Base-by-base conservation (phyloP, 1,284 basidiomycete genomes). In the Cystobasidium sp. region DNA sequence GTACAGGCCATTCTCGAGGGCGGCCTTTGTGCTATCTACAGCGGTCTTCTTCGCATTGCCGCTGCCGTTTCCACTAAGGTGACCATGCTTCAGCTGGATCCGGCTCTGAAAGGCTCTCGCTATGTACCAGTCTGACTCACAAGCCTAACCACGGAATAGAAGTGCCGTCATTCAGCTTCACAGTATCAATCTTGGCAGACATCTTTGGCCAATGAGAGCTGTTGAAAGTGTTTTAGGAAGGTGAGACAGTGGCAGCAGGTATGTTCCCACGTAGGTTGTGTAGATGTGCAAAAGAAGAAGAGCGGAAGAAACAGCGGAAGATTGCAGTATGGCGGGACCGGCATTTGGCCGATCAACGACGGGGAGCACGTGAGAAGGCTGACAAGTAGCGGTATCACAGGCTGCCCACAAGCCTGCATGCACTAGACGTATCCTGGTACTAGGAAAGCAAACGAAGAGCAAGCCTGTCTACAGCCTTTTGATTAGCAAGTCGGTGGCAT, bases 1-100 rank as follows among this genome's bases (percentile, higher is more conserved):
- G 1, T 53, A 20, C 7, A 80, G 18, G 6, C 78, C 79, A 9
- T 63, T 72, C 47, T 77, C 62, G 6, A 79, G 61, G 0, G 77
- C 78, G 24, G 46, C 18, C 24, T 12, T n/a, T 6, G 78, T 78
- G 12, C 59, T 55, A 55, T 74, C 75, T 9, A 75, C 31, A 0
- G 78, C 76, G 12, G 63, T 67, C 63, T 75, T 67, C 62, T 76
- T 76, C 0, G 78, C 77, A 20, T 76, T 75, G 31, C 77, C 78
- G 0, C 77, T 78, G 12, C 79, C 78, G 46, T 71, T 76, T n/a
- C 59, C 75, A 22, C 74, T 73, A 18, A 1, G 1, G 1, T 24
- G 2, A 41, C 46, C 14, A 46, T 12, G 31, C 3, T 18, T 14
- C 3, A 14, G 20, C n/a, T 31, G 37, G 14, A n/a, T 41, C 4